These are phyloP conservation scores for Suillus plorans DNA, from an alignment of 768 basidiomycete species.

Conservation along the genomic window DNA sequence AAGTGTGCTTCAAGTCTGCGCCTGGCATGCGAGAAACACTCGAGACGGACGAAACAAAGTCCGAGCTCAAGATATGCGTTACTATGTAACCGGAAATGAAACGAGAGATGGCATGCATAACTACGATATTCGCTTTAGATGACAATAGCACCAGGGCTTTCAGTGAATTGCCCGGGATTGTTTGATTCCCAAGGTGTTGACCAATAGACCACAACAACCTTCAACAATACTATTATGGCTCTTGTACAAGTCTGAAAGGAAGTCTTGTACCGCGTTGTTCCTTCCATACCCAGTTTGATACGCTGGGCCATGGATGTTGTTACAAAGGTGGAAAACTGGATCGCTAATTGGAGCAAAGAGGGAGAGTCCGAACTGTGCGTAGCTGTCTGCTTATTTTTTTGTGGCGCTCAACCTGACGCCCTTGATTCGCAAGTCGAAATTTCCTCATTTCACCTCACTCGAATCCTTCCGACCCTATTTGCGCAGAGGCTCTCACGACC, in stretches of 20 bases:
- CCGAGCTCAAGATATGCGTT: neutral
- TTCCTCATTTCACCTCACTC: constrained; percentile 61
- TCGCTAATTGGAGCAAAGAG: constrained; percentile 55
- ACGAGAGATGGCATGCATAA: neutral
- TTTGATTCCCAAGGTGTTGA: constrained; percentile 1
- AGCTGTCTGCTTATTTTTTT: constrained; percentile 11
- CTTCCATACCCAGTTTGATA: constrained; percentile 13
- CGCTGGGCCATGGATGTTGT: constrained; percentile 57
- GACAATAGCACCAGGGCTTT: no score
- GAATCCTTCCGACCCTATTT: constrained; percentile 52
- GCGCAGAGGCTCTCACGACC: constrained; percentile 57
- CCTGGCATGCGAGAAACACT: neutral
- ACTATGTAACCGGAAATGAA: neutral
- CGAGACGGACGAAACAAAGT: neutral
- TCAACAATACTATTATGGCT: constrained; percentile 22
- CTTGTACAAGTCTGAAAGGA: constrained; percentile 8
- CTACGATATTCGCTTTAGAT: neutral
- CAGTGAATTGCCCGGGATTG: neutral
- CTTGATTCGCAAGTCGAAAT: constrained; percentile 47
- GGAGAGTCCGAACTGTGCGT: constrained; percentile 66
- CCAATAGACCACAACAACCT: constrained; percentile 29
- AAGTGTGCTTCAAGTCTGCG: neutral
- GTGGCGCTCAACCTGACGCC: constrained; percentile 19
- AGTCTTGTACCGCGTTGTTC: constrained; percentile 16
- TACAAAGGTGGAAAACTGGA: constrained; percentile 45